Conservation (phyloP, 1,284 basidiomycete genomes). For the Puccinia novopanici region DNA sequence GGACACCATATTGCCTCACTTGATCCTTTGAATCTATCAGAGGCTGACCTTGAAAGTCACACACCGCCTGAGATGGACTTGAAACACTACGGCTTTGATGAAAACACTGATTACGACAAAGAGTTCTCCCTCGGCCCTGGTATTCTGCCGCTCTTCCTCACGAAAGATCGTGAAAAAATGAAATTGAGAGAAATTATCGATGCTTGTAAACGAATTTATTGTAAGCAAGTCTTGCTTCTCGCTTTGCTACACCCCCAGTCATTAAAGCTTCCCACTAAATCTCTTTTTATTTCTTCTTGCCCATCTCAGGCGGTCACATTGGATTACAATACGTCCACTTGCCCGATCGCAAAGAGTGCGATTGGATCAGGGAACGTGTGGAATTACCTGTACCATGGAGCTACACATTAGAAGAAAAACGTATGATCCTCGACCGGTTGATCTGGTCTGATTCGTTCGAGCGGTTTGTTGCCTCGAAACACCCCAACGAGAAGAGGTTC, state of each 20-base stretch:
- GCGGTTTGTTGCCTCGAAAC: constrained; percentile 97
- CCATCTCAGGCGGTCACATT: constrained; percentile 74
- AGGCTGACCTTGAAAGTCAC: constrained; percentile 76
- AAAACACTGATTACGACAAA: constrained; percentile 81
- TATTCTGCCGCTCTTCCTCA: constrained; percentile 91
- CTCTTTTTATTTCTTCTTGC: background rate
- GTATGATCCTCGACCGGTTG: constrained; percentile 96
- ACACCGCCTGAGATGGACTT: constrained; percentile 84
- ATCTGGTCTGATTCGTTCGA: constrained; percentile 99
- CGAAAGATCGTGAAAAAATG: constrained; percentile 80
- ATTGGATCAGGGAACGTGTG: constrained; percentile 96
- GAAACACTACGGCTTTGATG: constrained; percentile 90
- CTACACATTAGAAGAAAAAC: constrained; percentile 96
- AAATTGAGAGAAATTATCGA: constrained; percentile 89
- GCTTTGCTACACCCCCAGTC: constrained; percentile 36
- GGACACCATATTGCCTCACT: constrained; percentile 95
- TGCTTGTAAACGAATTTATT: constrained; percentile 90
- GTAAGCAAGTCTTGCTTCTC: constrained; percentile 64
- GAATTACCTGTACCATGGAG: constrained; percentile 98
- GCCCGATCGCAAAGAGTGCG: constrained; percentile 95
- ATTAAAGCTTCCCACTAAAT: background rate
- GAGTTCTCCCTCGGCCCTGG: constrained; percentile 92
- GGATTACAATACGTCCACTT: constrained; percentile 99
- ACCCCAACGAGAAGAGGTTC: constrained; percentile 99
- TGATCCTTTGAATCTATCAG: constrained; percentile 89